Conservation (phyloP, 257 asterid species). For the Phtheirospermum japonicum region DNA sequence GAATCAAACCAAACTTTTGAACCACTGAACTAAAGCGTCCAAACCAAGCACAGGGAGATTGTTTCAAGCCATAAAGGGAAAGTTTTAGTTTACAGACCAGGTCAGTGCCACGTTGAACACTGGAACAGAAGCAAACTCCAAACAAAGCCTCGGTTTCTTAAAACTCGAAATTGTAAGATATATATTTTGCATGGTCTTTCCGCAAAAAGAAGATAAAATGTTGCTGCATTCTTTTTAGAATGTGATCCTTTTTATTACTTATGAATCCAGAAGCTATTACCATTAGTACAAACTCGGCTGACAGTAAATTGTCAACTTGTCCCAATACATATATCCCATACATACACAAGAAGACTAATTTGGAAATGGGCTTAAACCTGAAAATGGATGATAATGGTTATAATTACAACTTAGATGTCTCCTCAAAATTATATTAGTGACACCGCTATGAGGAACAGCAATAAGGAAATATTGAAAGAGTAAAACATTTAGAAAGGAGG, state of each 20-base stretch:
- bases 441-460: constrained; percentile 9
- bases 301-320: constrained; percentile 1
- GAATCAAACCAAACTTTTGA: no score
- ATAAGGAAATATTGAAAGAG: not conserved
- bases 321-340: not conserved
- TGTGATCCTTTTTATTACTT: not conserved
- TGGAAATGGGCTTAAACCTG: not conserved
- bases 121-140: not conserved
- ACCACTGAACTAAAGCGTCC: no score
- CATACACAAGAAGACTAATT: constrained; percentile 14
- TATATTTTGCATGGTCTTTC: constrained; percentile 3
- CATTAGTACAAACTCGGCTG: not conserved
- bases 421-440: not conserved
- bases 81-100: no score
- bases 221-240: not conserved
- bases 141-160: not conserved
- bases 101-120: no score
- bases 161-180: constrained; percentile 4
- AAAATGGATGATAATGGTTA: constrained; percentile 18
- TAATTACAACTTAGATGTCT: constrained; percentile 9
- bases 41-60: no score
- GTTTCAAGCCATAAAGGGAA: no score
- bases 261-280: not conserved
- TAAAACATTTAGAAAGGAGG: not conserved
- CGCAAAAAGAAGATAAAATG: not conserved